A percentile compares a stretch with the other conserved stretches of the same genome.
phyloP scores from a whole-genome alignment of 768 basidiomycete species.

The Phylloporus arenicola region DNA sequence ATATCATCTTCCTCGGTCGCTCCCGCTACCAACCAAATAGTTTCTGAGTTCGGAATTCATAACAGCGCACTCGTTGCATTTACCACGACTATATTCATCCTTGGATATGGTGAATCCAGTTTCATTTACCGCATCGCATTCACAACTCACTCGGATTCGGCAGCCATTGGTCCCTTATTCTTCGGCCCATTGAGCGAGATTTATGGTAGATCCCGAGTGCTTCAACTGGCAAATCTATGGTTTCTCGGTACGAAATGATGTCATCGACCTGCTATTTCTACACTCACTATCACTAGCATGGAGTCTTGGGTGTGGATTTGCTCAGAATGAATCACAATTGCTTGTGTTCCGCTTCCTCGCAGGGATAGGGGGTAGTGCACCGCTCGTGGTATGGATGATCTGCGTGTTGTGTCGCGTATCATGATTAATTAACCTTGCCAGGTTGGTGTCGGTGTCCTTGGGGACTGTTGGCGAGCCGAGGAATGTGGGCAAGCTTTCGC shows the following conservation, averaged over 20 bases:
- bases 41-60: constrained; percentile 49
- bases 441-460: constrained; percentile 65
- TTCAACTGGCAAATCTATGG: constrained; percentile 62
- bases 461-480: constrained; percentile 57
- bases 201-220: constrained; percentile 56
- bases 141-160: neutral
- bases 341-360: constrained; percentile 66
- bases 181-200: constrained; percentile 67
- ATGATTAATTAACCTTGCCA: constrained; percentile 2
- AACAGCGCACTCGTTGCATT: constrained; percentile 46
- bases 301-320: constrained; percentile 63
- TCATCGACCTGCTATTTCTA: neutral
- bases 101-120: constrained; percentile 49
- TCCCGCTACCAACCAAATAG: constrained; percentile 52
- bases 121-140: neutral
- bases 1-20: constrained; percentile 74
- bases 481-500: constrained; percentile 61
- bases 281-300: constrained; percentile 36
- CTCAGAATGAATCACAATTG: constrained; percentile 50
- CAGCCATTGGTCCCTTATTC: constrained; percentile 32
- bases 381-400: constrained; percentile 38
- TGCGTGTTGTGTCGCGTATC: neutral
- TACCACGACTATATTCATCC: constrained; percentile 54
- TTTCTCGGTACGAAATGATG: constrained; percentile 45
- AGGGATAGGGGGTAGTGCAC: constrained; percentile 70